phyloP scores from a whole-genome alignment of 2,329 filamentous ascomycete genomes.

The Scedosporium aurantiacum region DNA sequence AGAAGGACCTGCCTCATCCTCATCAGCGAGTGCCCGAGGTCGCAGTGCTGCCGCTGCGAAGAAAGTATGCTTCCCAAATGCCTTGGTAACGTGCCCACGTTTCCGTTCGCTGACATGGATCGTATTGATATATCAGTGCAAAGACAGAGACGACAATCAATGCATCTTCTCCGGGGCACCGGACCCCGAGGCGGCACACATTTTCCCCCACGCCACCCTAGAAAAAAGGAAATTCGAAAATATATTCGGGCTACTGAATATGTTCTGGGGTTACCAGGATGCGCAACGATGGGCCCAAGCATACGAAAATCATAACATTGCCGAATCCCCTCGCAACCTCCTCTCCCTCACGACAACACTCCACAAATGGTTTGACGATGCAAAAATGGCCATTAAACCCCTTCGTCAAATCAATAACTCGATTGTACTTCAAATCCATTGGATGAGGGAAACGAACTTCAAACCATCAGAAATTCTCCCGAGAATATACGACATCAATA shows the following conservation, averaged over 20 bases:
- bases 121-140: too few species aligned
- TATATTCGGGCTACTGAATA: neutral
- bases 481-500: too few species aligned
- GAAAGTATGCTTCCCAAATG: too few species aligned
- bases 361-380: neutral
- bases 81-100: too few species aligned
- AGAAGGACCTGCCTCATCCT: too few species aligned
- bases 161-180: too few species aligned
- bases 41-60: too few species aligned
- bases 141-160: too few species aligned
- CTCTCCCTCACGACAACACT: neutral
- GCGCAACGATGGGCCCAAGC: neutral
- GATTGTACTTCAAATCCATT: neutral
- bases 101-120: too few species aligned
- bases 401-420: neutral
- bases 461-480: neutral
- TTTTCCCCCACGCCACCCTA: neutral
- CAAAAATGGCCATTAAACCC: neutral
- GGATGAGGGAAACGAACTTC: neutral
- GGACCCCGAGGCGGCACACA: neutral
- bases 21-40: too few species aligned
- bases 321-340: neutral
- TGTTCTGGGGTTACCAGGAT: neutral
- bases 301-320: neutral
- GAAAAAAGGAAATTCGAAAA: neutral